A percentile compares a stretch with the other conserved stretches of the same genome.
phyloP scores from a whole-genome alignment of 495 filamentous ascomycete genomes.

The Trichoderma reesei region DNA sequence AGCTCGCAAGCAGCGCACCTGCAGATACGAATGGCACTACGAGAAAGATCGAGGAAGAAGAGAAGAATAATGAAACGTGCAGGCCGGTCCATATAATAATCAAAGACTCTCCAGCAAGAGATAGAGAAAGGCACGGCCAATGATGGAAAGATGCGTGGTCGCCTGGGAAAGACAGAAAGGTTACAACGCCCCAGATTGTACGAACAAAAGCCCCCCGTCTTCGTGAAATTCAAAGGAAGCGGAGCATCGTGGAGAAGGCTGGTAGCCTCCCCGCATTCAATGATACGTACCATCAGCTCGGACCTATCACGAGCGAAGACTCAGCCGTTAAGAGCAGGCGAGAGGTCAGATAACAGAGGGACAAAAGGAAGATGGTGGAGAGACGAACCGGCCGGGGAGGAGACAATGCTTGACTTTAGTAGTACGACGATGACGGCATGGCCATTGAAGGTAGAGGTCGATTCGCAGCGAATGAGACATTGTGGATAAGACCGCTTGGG shows the following conservation, averaged over 20 bases:
- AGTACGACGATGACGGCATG: not conserved
- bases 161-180: no score
- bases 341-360: not conserved
- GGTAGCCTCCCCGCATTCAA: not conserved
- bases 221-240: not conserved
- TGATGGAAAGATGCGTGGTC: not conserved
- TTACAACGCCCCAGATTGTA: not conserved
- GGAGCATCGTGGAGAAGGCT: not conserved
- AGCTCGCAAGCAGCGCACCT: no score
- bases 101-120: not conserved
- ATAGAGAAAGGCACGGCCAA: not conserved
- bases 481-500: not conserved
- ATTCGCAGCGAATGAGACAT: not conserved
- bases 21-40: no score
- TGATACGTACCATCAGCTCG: conserved; percentile 2
- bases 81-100: no score
- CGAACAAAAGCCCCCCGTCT: not conserved
- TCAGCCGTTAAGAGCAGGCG: not conserved
- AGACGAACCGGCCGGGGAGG: not conserved
- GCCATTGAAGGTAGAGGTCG: not conserved
- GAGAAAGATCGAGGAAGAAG: no score
- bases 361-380: not conserved
- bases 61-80: no score
- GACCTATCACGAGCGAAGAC: not conserved
- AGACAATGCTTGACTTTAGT: not conserved